Evolutionary conservation across 345 rosid genomes (phyloP).

Genomic region (Bretschneidera sinensis): DNA sequence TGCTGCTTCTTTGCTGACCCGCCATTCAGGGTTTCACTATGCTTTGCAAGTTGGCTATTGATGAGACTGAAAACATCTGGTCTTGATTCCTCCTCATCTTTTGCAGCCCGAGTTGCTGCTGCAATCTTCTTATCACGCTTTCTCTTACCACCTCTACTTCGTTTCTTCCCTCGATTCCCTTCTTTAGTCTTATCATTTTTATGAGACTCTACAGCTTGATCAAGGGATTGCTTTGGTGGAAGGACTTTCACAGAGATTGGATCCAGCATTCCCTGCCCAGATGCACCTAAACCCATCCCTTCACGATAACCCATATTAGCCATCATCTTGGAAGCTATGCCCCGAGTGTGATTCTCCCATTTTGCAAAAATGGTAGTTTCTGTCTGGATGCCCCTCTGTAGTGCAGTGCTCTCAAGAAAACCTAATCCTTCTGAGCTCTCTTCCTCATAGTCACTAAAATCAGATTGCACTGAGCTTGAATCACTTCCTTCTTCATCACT

Average conservation of each 20-base stretch:
- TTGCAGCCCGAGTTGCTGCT: conserved; percentile 56
- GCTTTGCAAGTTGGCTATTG: conserved; percentile 54
- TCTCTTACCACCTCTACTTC: conserved; percentile 91
- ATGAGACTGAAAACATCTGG: conserved; percentile 82
- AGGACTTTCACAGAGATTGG: conserved; percentile 83
- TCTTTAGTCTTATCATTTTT: conserved; percentile 36
- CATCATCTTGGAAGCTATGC: conserved; percentile 97
- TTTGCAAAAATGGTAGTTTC: conserved; percentile 78
- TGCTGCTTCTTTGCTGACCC: conserved; percentile 38
- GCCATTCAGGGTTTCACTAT: conserved; percentile 30
- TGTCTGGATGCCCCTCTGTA: conserved; percentile 61
- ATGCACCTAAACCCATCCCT: conserved; percentile 88
- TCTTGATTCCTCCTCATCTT: conserved; percentile 49
- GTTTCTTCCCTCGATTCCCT: conserved; percentile 45
- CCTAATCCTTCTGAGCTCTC: conserved; percentile 63
- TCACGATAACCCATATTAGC: conserved; percentile 90
- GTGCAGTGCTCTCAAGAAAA: conserved; percentile 47
- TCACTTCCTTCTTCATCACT: conserved; percentile 56
- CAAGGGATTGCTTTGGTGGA: conserved; percentile 79
- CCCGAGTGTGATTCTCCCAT: conserved; percentile 98
- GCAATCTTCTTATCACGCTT: conserved; percentile 84
- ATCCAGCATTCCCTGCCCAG: conserved; percentile 83
- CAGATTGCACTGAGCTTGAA: conserved; percentile 48
- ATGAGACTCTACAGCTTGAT: conserved; percentile 55
- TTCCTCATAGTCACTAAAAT: conserved; percentile 58